phyloP scores from a whole-genome alignment of 2,329 filamentous ascomycete species.

The Lachnellula willkommii region DNA sequence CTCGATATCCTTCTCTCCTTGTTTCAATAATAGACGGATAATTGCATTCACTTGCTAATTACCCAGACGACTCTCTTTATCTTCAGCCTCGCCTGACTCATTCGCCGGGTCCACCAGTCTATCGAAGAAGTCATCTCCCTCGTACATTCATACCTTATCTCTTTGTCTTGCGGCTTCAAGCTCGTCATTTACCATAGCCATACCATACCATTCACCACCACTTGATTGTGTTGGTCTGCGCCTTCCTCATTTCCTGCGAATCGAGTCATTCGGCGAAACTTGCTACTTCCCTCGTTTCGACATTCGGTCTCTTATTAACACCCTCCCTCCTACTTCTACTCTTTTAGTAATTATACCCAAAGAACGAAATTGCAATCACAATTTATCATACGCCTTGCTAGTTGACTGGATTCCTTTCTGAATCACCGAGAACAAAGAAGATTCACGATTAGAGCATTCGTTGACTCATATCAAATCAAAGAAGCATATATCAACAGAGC shows the following conservation, averaged over 20 bases:
- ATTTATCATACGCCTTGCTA: background rate
- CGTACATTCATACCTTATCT: conserved; percentile 4
- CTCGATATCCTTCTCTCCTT: background rate
- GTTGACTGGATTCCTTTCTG: background rate
- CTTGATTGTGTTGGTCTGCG: conserved; percentile 22
- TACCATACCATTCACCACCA: conserved; percentile 9
- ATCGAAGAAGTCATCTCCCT: background rate
- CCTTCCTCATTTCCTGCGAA: conserved; percentile 9
- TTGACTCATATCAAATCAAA: conserved; percentile 3
- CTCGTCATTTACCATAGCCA: conserved; percentile 4
- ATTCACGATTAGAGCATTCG: background rate
- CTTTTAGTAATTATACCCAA: background rate
- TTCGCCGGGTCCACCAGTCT: conserved; percentile 16
- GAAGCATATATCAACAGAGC: background rate
- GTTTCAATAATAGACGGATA: conserved; percentile 13
- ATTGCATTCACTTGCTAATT: conserved; percentile 20
- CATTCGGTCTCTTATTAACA: conserved; percentile 13
- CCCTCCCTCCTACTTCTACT: conserved; percentile 4
- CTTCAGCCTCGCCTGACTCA: conserved; percentile 21
- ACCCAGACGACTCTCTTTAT: conserved; percentile 17
- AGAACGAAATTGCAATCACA: background rate
- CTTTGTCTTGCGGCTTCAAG: conserved; percentile 11
- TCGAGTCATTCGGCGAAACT: conserved; percentile 21
- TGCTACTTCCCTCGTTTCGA: conserved; percentile 20
- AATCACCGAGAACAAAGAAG: conserved; percentile 2